Evolutionary conservation across 1,284 basidiomycete genomes (phyloP).

Genomic region (Boletellus deceptivus): DNA sequence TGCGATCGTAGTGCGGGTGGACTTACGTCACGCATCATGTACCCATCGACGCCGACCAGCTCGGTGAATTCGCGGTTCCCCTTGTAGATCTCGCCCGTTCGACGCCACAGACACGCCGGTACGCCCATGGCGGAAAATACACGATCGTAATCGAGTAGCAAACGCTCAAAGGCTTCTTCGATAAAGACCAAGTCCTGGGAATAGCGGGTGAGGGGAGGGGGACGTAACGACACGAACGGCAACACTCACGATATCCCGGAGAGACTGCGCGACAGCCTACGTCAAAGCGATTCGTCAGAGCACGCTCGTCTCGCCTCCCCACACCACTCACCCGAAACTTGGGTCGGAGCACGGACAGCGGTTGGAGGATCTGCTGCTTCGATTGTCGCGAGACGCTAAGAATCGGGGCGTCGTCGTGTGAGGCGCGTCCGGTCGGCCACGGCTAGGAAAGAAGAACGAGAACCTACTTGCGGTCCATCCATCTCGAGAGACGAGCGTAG

Average conservation of each 20-base stretch:
- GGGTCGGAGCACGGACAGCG: slow-evolving; percentile 86
- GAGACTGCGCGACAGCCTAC: slow-evolving; percentile 83
- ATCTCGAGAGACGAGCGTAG: slow-evolving; percentile 83
- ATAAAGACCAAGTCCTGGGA: slow-evolving; percentile 90
- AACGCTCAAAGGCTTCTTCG: slow-evolving; percentile 94
- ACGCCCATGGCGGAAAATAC: slow-evolving; percentile 96
- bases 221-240: not conserved
- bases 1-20: slow-evolving; percentile 15
- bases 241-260: slow-evolving; percentile 76
- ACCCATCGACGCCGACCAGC: slow-evolving; percentile 80
- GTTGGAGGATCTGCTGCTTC: slow-evolving; percentile 86
- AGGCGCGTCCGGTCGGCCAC: not conserved
- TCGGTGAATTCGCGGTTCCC: slow-evolving; percentile 94
- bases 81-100: slow-evolving; percentile 98
- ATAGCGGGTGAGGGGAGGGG: not conserved
- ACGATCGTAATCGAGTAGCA: slow-evolving; percentile 94
- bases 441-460: not conserved
- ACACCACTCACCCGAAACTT: slow-evolving; percentile 74
- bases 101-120: slow-evolving; percentile 93
- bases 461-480: slow-evolving; percentile 93
- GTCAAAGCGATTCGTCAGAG: slow-evolving; percentile 1
- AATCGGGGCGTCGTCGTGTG: not conserved
- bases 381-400: slow-evolving; percentile 83
- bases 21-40: slow-evolving; percentile 74
- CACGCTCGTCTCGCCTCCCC: not conserved